Conservation (phyloP, 352 stramenopile genomes). For the Pythium oligandrum region DNA sequence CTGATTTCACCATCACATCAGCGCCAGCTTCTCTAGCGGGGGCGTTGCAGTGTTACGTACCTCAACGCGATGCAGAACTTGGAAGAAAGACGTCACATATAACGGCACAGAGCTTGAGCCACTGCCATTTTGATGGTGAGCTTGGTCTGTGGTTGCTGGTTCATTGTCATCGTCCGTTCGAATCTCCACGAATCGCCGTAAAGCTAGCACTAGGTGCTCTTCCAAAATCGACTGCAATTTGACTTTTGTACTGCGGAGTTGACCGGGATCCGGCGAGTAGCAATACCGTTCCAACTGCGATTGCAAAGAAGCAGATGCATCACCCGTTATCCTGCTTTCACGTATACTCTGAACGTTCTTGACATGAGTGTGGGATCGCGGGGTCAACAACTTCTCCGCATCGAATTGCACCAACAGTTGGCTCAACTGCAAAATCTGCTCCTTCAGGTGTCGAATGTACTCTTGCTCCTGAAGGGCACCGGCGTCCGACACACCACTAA, state of each 20-base stretch:
- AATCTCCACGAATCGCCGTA: conserved; percentile 12
- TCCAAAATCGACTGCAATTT: conserved; percentile 13
- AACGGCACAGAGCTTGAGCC: conserved; percentile 5
- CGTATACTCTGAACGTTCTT: conserved; percentile 64
- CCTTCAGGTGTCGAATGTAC: conserved; percentile 57
- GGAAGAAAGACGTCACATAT: conserved; percentile 38
- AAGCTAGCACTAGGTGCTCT: conserved; percentile 7
- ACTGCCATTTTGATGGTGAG: not conserved
- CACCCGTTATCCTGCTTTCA: conserved; percentile 19
- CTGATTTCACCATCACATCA: conserved; percentile 9
- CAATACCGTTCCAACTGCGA: conserved; percentile 39
- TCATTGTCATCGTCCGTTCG: conserved; percentile 2
- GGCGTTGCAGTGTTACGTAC: conserved; percentile 12
- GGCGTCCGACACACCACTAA: not conserved
- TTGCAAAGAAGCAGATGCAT: conserved; percentile 10
- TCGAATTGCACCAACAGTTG: conserved; percentile 15
- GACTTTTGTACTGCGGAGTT: conserved; percentile 24
- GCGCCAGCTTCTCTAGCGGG: too few relatives aligned
- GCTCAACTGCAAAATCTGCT: conserved; percentile 41
- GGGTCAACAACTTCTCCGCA: too few relatives aligned
- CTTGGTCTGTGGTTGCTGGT: not conserved
- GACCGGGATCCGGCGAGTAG: conserved; percentile 33
- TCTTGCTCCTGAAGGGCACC: conserved; percentile 20
- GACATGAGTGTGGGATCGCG: conserved; percentile 34
- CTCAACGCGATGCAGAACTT: conserved; percentile 43